These are phyloP conservation scores for Hylodesmum podocarpum DNA, from an alignment of 306 rosid species.

Conservation along the genomic window DNA sequence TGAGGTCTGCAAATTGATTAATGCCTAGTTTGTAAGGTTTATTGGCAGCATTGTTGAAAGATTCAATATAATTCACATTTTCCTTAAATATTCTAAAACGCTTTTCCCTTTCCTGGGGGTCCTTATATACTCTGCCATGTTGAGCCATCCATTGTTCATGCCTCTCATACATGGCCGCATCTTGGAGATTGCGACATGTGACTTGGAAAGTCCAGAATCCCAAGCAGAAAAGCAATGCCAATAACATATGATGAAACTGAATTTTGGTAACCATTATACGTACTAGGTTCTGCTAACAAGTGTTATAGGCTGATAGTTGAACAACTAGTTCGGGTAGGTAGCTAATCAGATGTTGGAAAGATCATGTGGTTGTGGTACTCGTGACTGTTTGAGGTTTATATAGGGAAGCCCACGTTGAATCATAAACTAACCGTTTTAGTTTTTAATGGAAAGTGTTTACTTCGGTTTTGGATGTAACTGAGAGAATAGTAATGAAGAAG, in stretches of 20 bases:
- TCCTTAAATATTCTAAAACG: constrained; percentile 30
- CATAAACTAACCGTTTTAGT: not conserved
- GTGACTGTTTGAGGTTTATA: not conserved
- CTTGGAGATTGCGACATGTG: constrained; percentile 42
- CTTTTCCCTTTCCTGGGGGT: constrained; percentile 12
- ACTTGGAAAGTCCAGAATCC: constrained; percentile 32
- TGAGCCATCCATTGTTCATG: constrained; percentile 43
- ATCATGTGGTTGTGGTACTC: not conserved
- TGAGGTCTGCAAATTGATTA: constrained; percentile 41
- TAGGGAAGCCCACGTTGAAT: not conserved
- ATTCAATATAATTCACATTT: constrained; percentile 36
- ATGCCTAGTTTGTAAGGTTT: constrained; percentile 40
- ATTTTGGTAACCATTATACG: constrained; percentile 32
- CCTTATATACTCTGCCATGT: constrained; percentile 26
- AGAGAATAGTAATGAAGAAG: too few relatives aligned
- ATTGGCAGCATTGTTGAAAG: constrained; percentile 27
- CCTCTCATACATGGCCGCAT: constrained; percentile 29
- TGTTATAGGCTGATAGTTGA: not conserved
- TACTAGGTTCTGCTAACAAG: not conserved
- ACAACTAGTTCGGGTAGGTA: not conserved
- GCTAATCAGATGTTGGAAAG: not conserved
- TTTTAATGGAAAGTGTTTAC: too few relatives aligned
- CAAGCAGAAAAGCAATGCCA: constrained; percentile 31
- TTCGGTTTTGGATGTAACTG: too few relatives aligned
- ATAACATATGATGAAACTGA: not conserved